phyloP scores from a whole-genome alignment of 2,329 filamentous ascomycete species.

The Rhynchosporium agropyri region DNA sequence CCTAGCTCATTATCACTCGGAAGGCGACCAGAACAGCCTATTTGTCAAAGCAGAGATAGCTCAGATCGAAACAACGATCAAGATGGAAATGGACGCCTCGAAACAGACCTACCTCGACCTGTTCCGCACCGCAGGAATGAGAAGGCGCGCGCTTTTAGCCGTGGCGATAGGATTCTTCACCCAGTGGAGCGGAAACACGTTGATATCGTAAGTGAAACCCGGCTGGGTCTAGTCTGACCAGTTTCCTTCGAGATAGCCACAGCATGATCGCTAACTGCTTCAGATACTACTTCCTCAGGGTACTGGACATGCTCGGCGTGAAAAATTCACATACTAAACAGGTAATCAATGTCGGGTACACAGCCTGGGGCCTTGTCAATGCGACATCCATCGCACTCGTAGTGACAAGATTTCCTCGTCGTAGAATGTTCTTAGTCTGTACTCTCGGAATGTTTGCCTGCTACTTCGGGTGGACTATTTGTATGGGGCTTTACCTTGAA shows the following conservation, averaged over 20 bases:
- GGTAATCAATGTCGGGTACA: constrained; percentile 12
- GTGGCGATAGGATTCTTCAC: constrained; percentile 55
- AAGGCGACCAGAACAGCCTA: constrained; percentile 52
- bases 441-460: constrained; percentile 55
- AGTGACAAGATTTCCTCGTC: constrained; percentile 49
- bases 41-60: constrained; percentile 62
- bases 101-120: constrained; percentile 57
- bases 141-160: constrained; percentile 51
- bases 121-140: constrained; percentile 53
- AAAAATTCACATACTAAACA: constrained; percentile 32
- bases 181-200: constrained; percentile 54
- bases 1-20: constrained; percentile 55
- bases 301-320: constrained; percentile 52
- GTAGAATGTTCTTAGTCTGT: constrained; percentile 56
- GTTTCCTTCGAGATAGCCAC: not conserved
- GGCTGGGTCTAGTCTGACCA: not conserved
- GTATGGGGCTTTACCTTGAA: constrained; percentile 46
- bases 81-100: constrained; percentile 55
- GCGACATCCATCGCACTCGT: constrained; percentile 48
- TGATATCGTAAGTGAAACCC: constrained; percentile 45
- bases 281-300: constrained; percentile 49
- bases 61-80: constrained; percentile 61
- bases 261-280: not conserved
- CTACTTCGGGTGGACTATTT: constrained; percentile 60
- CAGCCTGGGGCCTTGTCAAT: constrained; percentile 50